A percentile compares a stretch with the other conserved stretches of the same genome.
These are phyloP conservation scores for Nitzschia sp. DNA, from an alignment of 108 stramenopile genomes.

Conservation along the genomic window DNA sequence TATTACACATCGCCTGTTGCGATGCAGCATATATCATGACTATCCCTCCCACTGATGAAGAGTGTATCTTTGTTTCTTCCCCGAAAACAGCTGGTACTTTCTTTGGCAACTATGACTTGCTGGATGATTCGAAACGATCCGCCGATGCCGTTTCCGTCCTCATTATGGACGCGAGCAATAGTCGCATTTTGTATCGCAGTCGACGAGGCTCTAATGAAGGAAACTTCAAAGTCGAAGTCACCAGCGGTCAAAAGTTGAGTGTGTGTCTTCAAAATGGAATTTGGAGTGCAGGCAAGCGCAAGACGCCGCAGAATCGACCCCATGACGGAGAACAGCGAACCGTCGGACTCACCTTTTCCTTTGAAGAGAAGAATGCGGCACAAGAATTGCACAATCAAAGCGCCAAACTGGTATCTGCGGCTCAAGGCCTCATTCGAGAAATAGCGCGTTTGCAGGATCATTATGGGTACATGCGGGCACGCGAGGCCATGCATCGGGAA, in stretches of 20 bases:
- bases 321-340: slow-evolving; percentile 22
- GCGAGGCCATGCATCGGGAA: slow-evolving; percentile 59
- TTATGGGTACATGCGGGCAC: slow-evolving; percentile 59
- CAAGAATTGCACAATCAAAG: slow-evolving; percentile 21
- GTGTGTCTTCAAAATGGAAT: slow-evolving; percentile 40
- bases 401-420: slow-evolving; percentile 4
- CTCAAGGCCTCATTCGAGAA: slow-evolving; percentile 6
- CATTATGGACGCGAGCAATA: slow-evolving; percentile 18
- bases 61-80: slow-evolving; percentile 22
- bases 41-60: slow-evolving; percentile 31
- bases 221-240: slow-evolving; percentile 25
- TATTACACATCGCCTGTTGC: background rate
- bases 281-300: slow-evolving; percentile 8
- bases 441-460: slow-evolving; percentile 42
- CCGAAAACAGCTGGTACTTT: slow-evolving; percentile 16
- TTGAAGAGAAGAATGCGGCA: slow-evolving; percentile 20
- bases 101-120: slow-evolving; percentile 33
- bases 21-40: slow-evolving; percentile 27
- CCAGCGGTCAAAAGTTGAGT: slow-evolving; percentile 20
- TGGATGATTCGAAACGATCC: slow-evolving; percentile 19
- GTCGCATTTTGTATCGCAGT: slow-evolving; percentile 26
- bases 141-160: slow-evolving; percentile 25
- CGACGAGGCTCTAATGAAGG: slow-evolving; percentile 26
- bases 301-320: background rate
- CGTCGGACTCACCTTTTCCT: slow-evolving; percentile 27